Evolutionary conservation across 2,329 filamentous ascomycete species (phyloP), one percentile per base, ranked within the genome.

Genomic region (Xylaria sp.): DNA sequence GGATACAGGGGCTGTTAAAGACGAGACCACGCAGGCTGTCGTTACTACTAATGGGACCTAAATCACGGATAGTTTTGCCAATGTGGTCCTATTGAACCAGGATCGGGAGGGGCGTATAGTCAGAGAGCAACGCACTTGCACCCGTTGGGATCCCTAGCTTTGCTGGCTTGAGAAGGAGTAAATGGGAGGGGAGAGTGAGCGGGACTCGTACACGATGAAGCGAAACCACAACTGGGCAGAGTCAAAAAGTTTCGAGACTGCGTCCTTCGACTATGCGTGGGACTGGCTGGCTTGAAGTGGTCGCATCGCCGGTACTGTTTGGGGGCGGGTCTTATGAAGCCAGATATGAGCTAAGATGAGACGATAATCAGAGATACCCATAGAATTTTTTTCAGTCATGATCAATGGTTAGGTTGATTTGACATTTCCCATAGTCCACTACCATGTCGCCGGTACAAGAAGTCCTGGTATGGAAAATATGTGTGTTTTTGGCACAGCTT

Each of bases 341-440:
- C 20, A 46, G 31, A 41, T 13, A 25, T 31, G 6, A 36, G 49
- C 46, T 23, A 13, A n/a, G 23, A 54, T 56, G 49, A 67, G 48
- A 55, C 31, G 18, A 39, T 33, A 43, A 52, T 28, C 20, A 62
- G 18, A 69, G 67, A 69, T 69, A 69, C 67, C 67, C 67, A 2
- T 61, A 67, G 55, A 62, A 51, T 62, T 56, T 36, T 66, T 56
- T 36, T 20, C n/a, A 36, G 1, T 28, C 25, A 58, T 58, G 0
- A 15, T 58, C 31, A 46, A 41, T 43, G 8, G 20, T 23, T 41
- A 7, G 33, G 7, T 39, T 56, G 20, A 5, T 23, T 41, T 8
- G 54, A 36, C 10, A 23, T 56, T 25, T 46, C 18, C 5, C 20
- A 10, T 39, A 9, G 2, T 13, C 31, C 33, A 15, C 12, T 9